phyloP scores from a whole-genome alignment of 1,139 yeast genomes.

The Pichia sp. region DNA sequence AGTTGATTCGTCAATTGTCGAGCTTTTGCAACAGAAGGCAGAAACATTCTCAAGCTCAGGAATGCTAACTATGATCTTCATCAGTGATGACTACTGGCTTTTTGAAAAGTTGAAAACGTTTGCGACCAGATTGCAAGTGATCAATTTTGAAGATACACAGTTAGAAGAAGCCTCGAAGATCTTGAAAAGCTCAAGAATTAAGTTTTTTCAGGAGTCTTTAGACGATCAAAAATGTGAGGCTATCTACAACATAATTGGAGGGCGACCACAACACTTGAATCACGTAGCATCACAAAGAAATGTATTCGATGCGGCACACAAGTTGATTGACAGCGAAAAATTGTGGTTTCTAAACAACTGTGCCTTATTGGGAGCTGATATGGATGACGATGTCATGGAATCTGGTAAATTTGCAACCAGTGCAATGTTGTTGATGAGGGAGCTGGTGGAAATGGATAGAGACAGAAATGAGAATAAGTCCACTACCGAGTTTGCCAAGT shows the following conservation, averaged over 20 bases:
- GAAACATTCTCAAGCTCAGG: constrained; percentile 75
- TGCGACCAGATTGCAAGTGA: constrained; percentile 70
- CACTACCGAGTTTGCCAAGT: constrained; percentile 38
- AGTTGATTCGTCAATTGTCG: constrained; percentile 71
- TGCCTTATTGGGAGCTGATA: constrained; percentile 66
- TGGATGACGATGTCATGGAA: constrained; percentile 92
- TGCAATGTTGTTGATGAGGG: constrained; percentile 73
- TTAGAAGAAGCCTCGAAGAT: constrained; percentile 56
- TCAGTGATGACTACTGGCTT: constrained; percentile 84
- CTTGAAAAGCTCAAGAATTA: constrained; percentile 48
- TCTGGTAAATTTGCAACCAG: constrained; percentile 73
- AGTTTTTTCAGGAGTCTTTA: constrained; percentile 42
- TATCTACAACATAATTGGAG: constrained; percentile 71
- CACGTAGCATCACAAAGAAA: constrained; percentile 67
- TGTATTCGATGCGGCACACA: constrained; percentile 60
- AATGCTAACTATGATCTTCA: constrained; percentile 68
- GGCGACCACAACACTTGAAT: constrained; percentile 77
- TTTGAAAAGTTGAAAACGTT: constrained; percentile 69
- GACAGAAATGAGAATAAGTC: constrained; percentile 25
- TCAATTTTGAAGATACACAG: constrained; percentile 64
- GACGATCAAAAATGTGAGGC: constrained; percentile 31
- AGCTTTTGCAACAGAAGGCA: constrained; percentile 77
- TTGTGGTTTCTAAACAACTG: constrained; percentile 85
- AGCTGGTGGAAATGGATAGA: constrained; percentile 65
- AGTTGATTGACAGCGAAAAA: constrained; percentile 71